These are phyloP conservation scores for Jatropha curcas DNA, from an alignment of 345 rosid species.

Conservation along the genomic window DNA sequence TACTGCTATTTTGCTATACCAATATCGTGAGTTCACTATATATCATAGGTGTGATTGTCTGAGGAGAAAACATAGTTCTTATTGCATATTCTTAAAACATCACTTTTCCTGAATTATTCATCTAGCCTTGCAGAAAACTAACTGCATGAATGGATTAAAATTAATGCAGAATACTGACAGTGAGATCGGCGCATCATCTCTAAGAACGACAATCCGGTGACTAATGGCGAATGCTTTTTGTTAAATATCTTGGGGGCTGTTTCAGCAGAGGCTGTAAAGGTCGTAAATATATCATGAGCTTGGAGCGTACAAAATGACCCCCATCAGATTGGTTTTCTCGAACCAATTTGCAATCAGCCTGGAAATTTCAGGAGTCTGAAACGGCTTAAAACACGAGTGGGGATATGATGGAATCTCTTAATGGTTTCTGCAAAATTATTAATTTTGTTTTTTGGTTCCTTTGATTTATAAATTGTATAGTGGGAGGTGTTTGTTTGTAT, in stretches of 20 bases:
- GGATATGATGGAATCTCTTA: not conserved
- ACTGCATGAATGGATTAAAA: not conserved
- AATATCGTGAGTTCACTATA: not conserved
- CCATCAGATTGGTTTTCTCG: conserved; percentile 2
- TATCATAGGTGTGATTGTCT: not conserved
- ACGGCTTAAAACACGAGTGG: no score
- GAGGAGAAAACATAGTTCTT: not conserved
- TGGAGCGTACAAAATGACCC: conserved; percentile 3
- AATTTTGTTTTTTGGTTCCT: not conserved
- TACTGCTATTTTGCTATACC: not conserved
- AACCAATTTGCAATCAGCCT: not conserved
- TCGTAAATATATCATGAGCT: not conserved
- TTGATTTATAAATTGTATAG: conserved; percentile 30
- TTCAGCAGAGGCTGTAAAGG: not conserved
- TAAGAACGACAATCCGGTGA: conserved; percentile 82
- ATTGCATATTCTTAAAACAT: not conserved
- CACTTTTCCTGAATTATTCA: not conserved
- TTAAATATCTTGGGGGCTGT: not conserved
- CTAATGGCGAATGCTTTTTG: not conserved
- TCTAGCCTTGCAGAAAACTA: not conserved
- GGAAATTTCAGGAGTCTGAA: conserved; percentile 1
- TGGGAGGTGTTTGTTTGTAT: conserved; percentile 16
- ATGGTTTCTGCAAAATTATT: conserved; percentile 8
- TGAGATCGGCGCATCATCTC: conserved; percentile 72
- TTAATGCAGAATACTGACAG: conserved; percentile 67